Base-by-base conservation (phyloP, 768 basidiomycete genomes). In the Boletus reticuloceps region DNA sequence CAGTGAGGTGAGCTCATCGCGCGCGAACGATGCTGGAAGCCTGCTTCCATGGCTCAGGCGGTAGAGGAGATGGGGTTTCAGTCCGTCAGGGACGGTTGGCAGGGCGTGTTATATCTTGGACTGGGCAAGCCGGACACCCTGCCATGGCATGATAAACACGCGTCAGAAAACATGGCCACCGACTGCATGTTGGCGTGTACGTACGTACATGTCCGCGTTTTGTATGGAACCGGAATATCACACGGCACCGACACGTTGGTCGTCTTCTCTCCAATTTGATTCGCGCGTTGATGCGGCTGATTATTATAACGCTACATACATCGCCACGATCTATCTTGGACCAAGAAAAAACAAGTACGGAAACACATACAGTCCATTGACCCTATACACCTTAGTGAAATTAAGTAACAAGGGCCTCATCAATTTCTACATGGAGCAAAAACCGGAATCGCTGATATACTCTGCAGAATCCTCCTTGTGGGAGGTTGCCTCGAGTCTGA, bases 371-470 rank as follows among this genome's bases (percentile, higher is more conserved):
- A 19, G 40, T 45, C 56, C 46, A 31, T 50, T 13, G 49, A 47
- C 47, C 53, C 49, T 49, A 47, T 44, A n/a, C 27, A 43, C n/a
- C 10, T 47, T 16, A 16, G 43, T 27, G 14, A 52, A 45, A 45
- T n/a, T 7, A n/a, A n/a, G n/a, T n/a, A 54, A 54, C 50, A 42
- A 11, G 9, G 37, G 20, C 12, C 10, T 14, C 41, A n/a, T 7
- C 45, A 16, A 14, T 47, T 5, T 22, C 58, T 57, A 71, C 69
- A 63, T 74, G 32, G 79, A 79, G 51, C 75, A 77, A 61, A 80
- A 79, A 27, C 79, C 78, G 49, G 78, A 79, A 64, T 79, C 79
- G 41, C 72, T 80, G 60, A 80, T 68, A 54, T 75, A 73, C 50
- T 79, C 78, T 53, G 60, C 65, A 45, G 69, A 67, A 52, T 72